Conservation (phyloP, 441 rosid species). For the Aleurites moluccanus region DNA sequence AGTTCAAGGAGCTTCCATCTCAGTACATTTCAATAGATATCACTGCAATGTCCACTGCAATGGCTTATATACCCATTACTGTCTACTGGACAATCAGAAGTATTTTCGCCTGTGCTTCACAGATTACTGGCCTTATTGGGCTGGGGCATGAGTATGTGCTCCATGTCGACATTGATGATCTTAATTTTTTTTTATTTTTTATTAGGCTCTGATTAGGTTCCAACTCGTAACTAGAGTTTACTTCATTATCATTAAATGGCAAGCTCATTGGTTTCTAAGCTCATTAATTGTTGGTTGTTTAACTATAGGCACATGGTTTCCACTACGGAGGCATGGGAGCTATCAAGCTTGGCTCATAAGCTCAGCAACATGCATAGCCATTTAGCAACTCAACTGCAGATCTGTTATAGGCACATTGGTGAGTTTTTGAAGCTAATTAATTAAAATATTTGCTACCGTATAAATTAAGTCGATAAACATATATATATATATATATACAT, state of each 20-base stretch:
- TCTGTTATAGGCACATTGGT: constrained; percentile 55
- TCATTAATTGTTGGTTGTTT: neutral
- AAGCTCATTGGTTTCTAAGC: neutral
- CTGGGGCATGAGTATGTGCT: constrained; percentile 51
- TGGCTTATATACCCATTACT: constrained; percentile 48
- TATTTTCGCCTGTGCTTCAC: constrained; percentile 56
- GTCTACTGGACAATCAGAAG: constrained; percentile 71
- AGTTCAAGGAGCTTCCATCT: constrained; percentile 50
- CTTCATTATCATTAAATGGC: too few relatives aligned
- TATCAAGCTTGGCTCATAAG: constrained; percentile 56
- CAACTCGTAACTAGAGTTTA: too few relatives aligned
- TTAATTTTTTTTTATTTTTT: too few relatives aligned
- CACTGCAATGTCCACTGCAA: constrained; percentile 38
- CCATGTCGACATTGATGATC: neutral
- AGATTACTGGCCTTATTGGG: constrained; percentile 50
- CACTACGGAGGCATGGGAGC: constrained; percentile 57
- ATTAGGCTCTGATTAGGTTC: too few relatives aligned
- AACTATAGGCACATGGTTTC: constrained; percentile 49
- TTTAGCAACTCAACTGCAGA: constrained; percentile 33
- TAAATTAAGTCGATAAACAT: too few relatives aligned
- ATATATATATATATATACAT: too few relatives aligned
- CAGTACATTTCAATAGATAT: constrained; percentile 40
- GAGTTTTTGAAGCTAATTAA: constrained; percentile 1
- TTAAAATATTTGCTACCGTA: neutral
- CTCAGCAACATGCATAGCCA: constrained; percentile 49